phyloP scores from a whole-genome alignment of 179 eudicot species.

The Actinidia arguta region DNA sequence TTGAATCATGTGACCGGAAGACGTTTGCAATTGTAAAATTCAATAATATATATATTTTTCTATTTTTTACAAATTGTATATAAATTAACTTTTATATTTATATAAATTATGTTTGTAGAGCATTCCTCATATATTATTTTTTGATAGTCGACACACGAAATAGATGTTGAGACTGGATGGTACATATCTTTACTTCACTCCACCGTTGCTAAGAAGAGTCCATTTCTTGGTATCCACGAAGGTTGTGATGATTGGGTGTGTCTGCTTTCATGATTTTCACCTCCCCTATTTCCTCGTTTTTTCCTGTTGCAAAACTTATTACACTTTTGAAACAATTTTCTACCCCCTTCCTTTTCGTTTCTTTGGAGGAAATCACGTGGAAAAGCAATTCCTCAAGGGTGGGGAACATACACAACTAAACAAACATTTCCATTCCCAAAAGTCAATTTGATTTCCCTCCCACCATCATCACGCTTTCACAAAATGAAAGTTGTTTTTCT shows the following conservation, averaged over 20 bases:
- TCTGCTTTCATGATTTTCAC: slow-evolving; percentile 19
- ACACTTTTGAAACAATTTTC: not conserved
- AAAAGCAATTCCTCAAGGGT: slow-evolving; percentile 17
- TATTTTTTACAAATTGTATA: too few species aligned
- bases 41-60: too few species aligned
- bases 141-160: not conserved
- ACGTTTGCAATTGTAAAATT: too few species aligned
- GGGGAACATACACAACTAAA: not conserved
- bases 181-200: slow-evolving; percentile 19
- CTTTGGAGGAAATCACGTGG: slow-evolving; percentile 26
- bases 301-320: not conserved
- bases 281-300: not conserved
- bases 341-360: slow-evolving; percentile 6
- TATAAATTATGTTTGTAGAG: too few species aligned
- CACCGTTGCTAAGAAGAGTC: slow-evolving; percentile 28
- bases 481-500: too few species aligned
- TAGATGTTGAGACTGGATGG: not conserved
- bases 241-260: slow-evolving; percentile 25
- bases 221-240: slow-evolving; percentile 34
- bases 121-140: too few species aligned
- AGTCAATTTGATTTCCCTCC: slow-evolving; percentile 12
- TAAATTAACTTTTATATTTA: too few species aligned
- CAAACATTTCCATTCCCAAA: slow-evolving; percentile 4
- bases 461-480: slow-evolving; percentile 9
- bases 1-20: too few species aligned